phyloP scores from a whole-genome alignment of 768 basidiomycete species.

The Suillus weaverae region DNA sequence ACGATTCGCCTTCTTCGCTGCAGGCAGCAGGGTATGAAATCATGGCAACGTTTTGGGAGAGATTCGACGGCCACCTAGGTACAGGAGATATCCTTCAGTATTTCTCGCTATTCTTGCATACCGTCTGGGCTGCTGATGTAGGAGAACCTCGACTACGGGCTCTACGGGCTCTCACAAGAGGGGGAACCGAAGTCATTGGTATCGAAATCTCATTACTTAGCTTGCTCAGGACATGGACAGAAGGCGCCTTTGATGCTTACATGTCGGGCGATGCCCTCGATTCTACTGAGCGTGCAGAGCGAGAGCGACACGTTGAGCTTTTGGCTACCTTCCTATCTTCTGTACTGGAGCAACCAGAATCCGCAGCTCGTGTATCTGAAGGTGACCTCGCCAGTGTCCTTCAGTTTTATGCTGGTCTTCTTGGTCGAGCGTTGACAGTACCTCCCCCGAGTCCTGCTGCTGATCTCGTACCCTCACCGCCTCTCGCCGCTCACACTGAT shows the following conservation, averaged over 20 bases:
- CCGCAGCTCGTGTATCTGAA: slow-evolving; percentile 61
- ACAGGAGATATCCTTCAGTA: slow-evolving; percentile 64
- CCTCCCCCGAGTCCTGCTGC: slow-evolving; percentile 20
- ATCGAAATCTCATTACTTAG: slow-evolving; percentile 59
- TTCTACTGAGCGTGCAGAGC: slow-evolving; percentile 49
- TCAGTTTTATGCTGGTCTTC: slow-evolving; percentile 57
- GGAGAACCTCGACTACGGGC: slow-evolving; percentile 75
- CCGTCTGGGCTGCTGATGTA: slow-evolving; percentile 61
- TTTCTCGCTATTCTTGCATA: slow-evolving; percentile 59
- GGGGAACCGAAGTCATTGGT: slow-evolving; percentile 60
- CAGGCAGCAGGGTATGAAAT: slow-evolving; percentile 75
- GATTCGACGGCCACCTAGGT: slow-evolving; percentile 45
- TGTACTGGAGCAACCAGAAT: slow-evolving; percentile 50
- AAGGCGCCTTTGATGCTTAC: slow-evolving; percentile 59
- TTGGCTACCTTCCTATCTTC: slow-evolving; percentile 58
- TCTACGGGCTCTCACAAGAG: slow-evolving; percentile 60
- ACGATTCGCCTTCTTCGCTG: slow-evolving; percentile 52
- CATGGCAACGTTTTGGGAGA: slow-evolving; percentile 67
- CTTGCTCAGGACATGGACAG: slow-evolving; percentile 64
- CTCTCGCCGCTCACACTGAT: slow-evolving; percentile 33
- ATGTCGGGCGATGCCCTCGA: slow-evolving; percentile 34
- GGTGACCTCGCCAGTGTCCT: slow-evolving; percentile 56
- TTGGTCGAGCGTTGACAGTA: slow-evolving; percentile 51
- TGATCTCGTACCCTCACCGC: slow-evolving; percentile 21
- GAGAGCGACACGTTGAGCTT: slow-evolving; percentile 63